Evolutionary conservation across 2,329 filamentous ascomycete genomes (phyloP).

Genomic region (Phialocephala sp.): DNA sequence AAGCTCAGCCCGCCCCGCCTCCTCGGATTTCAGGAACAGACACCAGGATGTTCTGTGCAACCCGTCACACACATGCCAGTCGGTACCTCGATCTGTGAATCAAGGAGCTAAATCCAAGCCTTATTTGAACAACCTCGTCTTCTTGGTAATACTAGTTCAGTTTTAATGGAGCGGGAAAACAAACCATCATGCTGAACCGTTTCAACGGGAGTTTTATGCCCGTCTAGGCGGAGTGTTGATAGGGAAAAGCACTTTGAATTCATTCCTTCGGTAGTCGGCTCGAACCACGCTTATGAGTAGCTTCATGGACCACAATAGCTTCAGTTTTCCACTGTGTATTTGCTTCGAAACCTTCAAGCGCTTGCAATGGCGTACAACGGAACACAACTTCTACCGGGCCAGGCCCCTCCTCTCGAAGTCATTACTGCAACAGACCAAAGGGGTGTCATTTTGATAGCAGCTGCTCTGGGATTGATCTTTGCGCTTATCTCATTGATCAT

Average conservation of each 20-base stretch:
- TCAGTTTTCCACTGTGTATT: neutral
- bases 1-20: neutral
- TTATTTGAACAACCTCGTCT: neutral
- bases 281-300: neutral
- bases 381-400: constrained; percentile 15
- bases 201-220: neutral
- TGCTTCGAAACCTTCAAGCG: neutral
- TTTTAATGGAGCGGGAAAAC: neutral
- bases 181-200: neutral
- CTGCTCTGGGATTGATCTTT: constrained; percentile 47
- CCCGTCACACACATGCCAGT: neutral
- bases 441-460: constrained; percentile 48
- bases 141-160: neutral
- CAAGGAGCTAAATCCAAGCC: neutral
- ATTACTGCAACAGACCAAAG: constrained; percentile 43
- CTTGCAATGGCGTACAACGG: constrained; percentile 17
- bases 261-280: neutral
- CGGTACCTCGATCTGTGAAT: neutral
- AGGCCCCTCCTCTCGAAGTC: constrained; percentile 16
- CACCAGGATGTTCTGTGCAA: constrained; percentile 1
- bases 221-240: neutral
- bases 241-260: neutral
- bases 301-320: constrained; percentile 1
- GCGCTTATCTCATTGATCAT: constrained; percentile 47
- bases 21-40: neutral